Base-by-base conservation (phyloP, 208 protist genomes). In the Tritrichomonas foetus region DNA sequence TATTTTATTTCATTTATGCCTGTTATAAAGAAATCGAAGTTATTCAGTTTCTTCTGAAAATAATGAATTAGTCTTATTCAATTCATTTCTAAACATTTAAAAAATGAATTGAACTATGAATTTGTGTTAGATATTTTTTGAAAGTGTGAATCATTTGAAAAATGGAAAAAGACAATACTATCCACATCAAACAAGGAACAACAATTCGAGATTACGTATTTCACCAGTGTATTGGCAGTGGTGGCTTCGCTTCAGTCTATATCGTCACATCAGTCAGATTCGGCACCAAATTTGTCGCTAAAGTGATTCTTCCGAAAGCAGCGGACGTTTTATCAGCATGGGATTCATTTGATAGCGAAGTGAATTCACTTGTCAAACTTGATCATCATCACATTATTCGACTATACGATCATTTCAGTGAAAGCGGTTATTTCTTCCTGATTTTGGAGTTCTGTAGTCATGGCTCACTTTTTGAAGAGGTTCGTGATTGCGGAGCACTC, bases 351-450 rank as follows among this genome's bases (percentile, higher is more conserved):
- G 74, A 82, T 53, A 30, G 41, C 47, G 74, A 82, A 50, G 41
- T 36, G 27, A 82, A 82, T 25, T 33, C 74, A 33, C 20, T 82
- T 22, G n/a, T 14, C n/a, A 50, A 33, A 3, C 41, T 82, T 47
- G 41, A 82, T 30, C 74, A 82, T 82, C 74, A 33, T n/a, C 33
- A 82, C 41, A 82, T 82, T 50, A 82, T 82, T 82, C 33, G 74
- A 20, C 41, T 82, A 47, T 82, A 82, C 50, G 74, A 82, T 82
- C 74, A 82, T 44, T 82, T 82, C 14, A 20, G 41, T 25, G 50
- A 50, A 50, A 41, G 41, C 3, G 30, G 41, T 50, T 20, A 82
- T 8, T 82, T 50, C 41, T 82, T 33, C 50, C 50, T 47, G 20
- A 49, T 82, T 53, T 44, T 82, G 1, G 74, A 82, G 30, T 82